A percentile compares a stretch with the other conserved stretches of the same genome.
These are phyloP conservation scores for Coemansia sp. DNA, from an alignment of 192 early-diverging fungal species.

Conservation along the genomic window DNA sequence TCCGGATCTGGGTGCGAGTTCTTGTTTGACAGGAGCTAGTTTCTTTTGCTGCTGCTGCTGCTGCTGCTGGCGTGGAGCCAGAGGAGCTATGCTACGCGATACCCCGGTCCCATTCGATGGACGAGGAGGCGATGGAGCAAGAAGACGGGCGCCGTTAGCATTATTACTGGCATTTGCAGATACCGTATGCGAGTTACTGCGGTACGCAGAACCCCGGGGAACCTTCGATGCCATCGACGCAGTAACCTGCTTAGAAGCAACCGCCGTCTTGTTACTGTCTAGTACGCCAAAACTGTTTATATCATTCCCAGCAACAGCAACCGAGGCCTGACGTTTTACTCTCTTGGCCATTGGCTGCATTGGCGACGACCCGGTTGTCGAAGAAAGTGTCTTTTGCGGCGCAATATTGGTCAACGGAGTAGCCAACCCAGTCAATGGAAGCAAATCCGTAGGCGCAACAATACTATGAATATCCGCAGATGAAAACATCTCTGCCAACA, in stretches of 20 bases:
- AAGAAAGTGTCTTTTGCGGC: slow-evolving; percentile 43
- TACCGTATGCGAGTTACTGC: not conserved
- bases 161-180: not conserved
- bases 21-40: not conserved
- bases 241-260: slow-evolving; percentile 7
- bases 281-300: not conserved
- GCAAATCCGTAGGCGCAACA: not conserved
- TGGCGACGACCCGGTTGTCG: not conserved
- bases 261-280: slow-evolving; percentile 26
- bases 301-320: slow-evolving; percentile 30
- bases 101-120: not conserved
- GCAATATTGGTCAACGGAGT: slow-evolving; percentile 30
- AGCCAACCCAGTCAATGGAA: slow-evolving; percentile 20
- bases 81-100: slow-evolving; percentile 6
- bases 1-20: slow-evolving; percentile 3
- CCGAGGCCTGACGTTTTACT: too few relatives aligned
- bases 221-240: slow-evolving; percentile 3
- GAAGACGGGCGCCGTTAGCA: not conserved
- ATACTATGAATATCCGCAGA: not conserved
- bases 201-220: not conserved
- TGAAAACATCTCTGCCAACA: slow-evolving; percentile 23
- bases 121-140: slow-evolving; percentile 6
- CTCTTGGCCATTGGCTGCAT: not conserved
- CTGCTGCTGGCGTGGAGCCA: slow-evolving; percentile 22
- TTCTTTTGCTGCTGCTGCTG: slow-evolving; percentile 8